Conservation (phyloP, 306 rosid species). For the Castanea crenata region DNA sequence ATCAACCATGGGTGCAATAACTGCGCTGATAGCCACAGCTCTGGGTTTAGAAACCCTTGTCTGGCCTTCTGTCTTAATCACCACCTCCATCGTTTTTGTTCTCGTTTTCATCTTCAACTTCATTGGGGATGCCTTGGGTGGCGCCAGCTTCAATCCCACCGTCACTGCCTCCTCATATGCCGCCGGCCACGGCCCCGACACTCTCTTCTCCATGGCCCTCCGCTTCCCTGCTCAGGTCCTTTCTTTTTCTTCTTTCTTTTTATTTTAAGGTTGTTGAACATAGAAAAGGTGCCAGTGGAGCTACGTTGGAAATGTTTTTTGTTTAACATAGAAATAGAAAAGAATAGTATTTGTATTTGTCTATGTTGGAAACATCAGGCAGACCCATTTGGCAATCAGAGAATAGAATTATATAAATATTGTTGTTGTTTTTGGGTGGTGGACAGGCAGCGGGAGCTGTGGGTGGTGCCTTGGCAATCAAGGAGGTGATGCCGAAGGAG, state of each 20-base stretch:
- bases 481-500: constrained; percentile 57
- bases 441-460: constrained; percentile 80
- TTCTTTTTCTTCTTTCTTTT: background rate
- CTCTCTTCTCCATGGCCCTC: constrained; percentile 78
- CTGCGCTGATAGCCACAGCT: constrained; percentile 29
- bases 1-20: constrained; percentile 56
- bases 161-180: constrained; percentile 75
- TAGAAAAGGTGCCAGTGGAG: too few relatives aligned
- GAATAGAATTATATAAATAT: too few relatives aligned
- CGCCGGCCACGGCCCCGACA: constrained; percentile 63
- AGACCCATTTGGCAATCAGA: too few relatives aligned
- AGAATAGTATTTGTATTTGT: too few relatives aligned
- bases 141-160: constrained; percentile 95
- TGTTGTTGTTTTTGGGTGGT: background rate
- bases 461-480: constrained; percentile 74
- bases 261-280: too few relatives aligned
- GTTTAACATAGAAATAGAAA: too few relatives aligned
- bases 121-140: constrained; percentile 64
- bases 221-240: constrained; percentile 91
- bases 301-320: too few relatives aligned
- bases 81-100: constrained; percentile 51
- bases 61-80: constrained; percentile 55
- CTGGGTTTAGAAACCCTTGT: constrained; percentile 46
- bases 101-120: constrained; percentile 57
- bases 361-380: too few relatives aligned